These are phyloP conservation scores for Pichia scutulata DNA, from an alignment of 805 yeast species.

Conservation along the genomic window DNA sequence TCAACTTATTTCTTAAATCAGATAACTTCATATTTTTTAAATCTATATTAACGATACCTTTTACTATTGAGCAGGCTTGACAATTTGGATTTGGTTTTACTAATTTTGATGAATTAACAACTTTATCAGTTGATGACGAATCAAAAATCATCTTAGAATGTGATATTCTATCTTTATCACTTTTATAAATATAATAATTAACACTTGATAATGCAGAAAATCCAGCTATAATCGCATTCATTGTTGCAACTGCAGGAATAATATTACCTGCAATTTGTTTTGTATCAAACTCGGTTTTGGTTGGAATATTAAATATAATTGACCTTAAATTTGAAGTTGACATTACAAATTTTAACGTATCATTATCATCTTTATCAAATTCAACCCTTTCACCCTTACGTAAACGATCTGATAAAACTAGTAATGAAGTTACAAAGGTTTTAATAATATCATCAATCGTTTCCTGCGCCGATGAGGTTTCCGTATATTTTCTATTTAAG, in stretches of 20 bases:
- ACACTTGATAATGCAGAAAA: conserved; percentile 71
- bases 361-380: conserved; percentile 94
- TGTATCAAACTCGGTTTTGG: conserved; percentile 73
- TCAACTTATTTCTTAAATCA: conserved; percentile 45
- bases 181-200: conserved; percentile 31
- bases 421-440: conserved; percentile 45
- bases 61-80: conserved; percentile 51
- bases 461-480: conserved; percentile 26
- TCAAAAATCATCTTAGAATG: conserved; percentile 44
- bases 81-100: conserved; percentile 65
- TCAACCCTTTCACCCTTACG: conserved; percentile 36
- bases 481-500: not conserved
- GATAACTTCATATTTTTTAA: conserved; percentile 31
- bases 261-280: conserved; percentile 97
- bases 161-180: conserved; percentile 22
- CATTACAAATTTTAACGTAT: conserved; percentile 79
- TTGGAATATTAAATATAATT: conserved; percentile 56
- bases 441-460: conserved; percentile 57
- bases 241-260: conserved; percentile 97
- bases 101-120: conserved; percentile 56
- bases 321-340: conserved; percentile 80
- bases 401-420: conserved; percentile 43
- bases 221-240: conserved; percentile 93
- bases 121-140: conserved; percentile 47
- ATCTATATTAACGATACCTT: conserved; percentile 41